Base-by-base conservation (phyloP, 2,329 filamentous ascomycete genomes). In the Aspergillus bombycis region DNA sequence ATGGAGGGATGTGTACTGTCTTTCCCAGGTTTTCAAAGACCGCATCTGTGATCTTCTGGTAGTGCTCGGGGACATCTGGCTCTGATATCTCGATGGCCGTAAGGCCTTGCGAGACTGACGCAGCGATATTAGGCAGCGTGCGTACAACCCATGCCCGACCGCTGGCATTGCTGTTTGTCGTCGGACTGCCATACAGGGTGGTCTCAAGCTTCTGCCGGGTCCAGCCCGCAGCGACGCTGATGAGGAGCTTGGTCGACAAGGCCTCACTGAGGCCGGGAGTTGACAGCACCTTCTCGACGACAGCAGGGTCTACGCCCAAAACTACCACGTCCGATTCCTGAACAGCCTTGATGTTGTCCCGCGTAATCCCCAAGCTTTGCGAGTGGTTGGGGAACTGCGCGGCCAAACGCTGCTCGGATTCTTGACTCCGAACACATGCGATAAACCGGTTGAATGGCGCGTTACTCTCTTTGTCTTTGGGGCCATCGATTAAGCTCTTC, bases 1-100 rank as follows among this genome's bases (percentile, higher is more conserved):
- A 72, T 0, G 85, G 78, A 0, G 85, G 82, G 0, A 89, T 78
- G 23, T 81, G 79, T 6, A 84, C 80, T 2, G 84, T 81, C 10
- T 75, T 73, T 6, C 81, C 81, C 30, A 83, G 77, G 2, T 81
- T 80, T 12, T 79, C 81, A 76, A 89, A 89, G 41, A 89, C 86
- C 78, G 61, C 62, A 0, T 70, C 71, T 9, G 70, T 71, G 4
- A 72, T 61, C 10, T 65, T 38, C 19, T 72, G 57, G 36, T 84
- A 85, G 12, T 75, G 68, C 1, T 75, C 67, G 1, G 76, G 72
- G 1, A 85, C 76, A 1, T 81, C 77, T 0, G 83, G 81, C 1
- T 78, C 77, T 0, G 79, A 78, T 1, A 77, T 81, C 41, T 83
- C 81, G 57, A 88, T 84, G 11, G 86, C 83, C 10, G 82, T 83